phyloP scores from a whole-genome alignment of 2,329 filamentous ascomycete species.

The Helminthosporium solani region DNA sequence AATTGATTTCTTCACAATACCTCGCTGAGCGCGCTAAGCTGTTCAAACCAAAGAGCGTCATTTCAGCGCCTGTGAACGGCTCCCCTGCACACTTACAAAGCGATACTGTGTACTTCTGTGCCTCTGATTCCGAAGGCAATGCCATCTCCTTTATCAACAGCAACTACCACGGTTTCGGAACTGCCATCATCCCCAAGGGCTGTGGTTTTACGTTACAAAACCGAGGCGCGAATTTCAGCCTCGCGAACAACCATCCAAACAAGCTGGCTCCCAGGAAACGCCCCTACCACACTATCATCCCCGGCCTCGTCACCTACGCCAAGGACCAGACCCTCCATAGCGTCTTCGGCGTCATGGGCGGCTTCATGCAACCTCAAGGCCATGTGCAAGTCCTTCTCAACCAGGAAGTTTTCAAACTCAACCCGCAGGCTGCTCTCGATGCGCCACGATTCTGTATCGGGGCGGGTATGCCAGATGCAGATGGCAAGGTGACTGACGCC shows the following conservation, averaged over 20 bases:
- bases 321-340: constrained; percentile 73
- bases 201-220: constrained; percentile 96
- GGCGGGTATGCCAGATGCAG: constrained; percentile 64
- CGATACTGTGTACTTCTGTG: constrained; percentile 93
- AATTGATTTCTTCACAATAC: constrained; percentile 71
- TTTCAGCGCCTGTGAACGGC: constrained; percentile 64
- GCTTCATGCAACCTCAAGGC: constrained; percentile 97
- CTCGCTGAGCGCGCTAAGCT: constrained; percentile 68
- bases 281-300: constrained; percentile 98
- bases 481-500: constrained; percentile 58
- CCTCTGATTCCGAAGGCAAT: constrained; percentile 79
- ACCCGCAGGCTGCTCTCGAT: constrained; percentile 86
- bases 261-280: constrained; percentile 76
- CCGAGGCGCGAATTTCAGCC: constrained; percentile 81
- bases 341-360: constrained; percentile 95
- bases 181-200: constrained; percentile 76
- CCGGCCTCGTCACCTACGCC: constrained; percentile 79
- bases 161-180: constrained; percentile 88
- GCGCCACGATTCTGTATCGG: constrained; percentile 88
- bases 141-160: constrained; percentile 96
- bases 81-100: constrained; percentile 75
- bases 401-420: constrained; percentile 77
- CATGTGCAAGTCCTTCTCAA: constrained; percentile 92
- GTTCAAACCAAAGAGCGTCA: constrained; percentile 57
- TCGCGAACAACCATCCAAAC: constrained; percentile 74